Percentiles rank a stretch among this genome's conserved stretches.
phyloP scores from a whole-genome alignment of 2,329 filamentous ascomycete species.

The Herpomyces periplanetae region DNA sequence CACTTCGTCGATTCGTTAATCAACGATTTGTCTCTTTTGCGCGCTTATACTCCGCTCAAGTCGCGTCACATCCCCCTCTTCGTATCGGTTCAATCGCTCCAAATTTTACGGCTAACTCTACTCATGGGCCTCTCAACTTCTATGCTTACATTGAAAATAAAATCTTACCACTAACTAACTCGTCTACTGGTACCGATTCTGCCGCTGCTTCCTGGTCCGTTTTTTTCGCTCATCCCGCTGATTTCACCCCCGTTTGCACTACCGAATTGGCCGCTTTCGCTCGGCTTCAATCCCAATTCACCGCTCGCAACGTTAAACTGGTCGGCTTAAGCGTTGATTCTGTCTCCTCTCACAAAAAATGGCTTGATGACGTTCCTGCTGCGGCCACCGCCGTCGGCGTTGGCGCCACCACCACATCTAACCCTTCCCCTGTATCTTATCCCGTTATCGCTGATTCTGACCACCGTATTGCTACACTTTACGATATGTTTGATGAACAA shows the following conservation, averaged over 20 bases:
- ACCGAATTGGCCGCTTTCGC: constrained; percentile 22
- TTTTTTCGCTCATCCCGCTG: constrained; percentile 2
- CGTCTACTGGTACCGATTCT: constrained; percentile 11
- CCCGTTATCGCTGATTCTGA: constrained; percentile 4
- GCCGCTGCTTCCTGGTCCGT: constrained; percentile 5
- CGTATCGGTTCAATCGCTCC: constrained; percentile 24
- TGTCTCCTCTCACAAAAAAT: no score
- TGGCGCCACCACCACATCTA: constrained; percentile 13
- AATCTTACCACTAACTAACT: constrained; percentile 30
- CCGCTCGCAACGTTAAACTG: constrained; percentile 19
- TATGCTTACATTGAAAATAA: constrained; percentile 29
- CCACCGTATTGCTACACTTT: not conserved
- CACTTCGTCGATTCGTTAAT: no score
- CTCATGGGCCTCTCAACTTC: constrained; percentile 23
- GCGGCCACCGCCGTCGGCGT: no score
- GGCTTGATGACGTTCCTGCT: no score
- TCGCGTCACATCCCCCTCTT: no score
- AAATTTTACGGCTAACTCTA: constrained; percentile 27
- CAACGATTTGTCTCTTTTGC: no score
- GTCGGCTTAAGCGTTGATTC: constrained; percentile 12
- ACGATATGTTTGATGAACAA: constrained; percentile 11
- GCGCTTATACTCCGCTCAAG: no score
- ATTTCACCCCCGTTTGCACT: constrained; percentile 18
- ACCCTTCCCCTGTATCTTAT: constrained; percentile 14
- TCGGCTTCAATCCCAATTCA: constrained; percentile 21